Evolutionary conservation across 169 alveolate genomes (phyloP), one percentile per base, ranked within the genome.

Genomic region (Plasmodium billcollinsi): DNA sequence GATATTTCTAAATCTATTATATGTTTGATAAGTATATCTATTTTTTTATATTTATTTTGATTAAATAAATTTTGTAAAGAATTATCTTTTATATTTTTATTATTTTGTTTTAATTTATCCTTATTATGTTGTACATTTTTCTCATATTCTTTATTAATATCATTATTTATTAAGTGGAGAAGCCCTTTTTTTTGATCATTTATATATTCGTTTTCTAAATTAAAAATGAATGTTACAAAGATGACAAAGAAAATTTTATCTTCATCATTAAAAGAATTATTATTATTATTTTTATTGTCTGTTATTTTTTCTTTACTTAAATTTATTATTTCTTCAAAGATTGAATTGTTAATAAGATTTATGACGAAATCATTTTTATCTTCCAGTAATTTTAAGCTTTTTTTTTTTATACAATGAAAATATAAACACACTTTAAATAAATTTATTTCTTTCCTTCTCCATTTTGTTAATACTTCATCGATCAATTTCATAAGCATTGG

Each of bases 11-110:
- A 58, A 56, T 66, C 65, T 47, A 70, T 49, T 5, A 29, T 21
- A 45, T 45, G 67, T 80, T 80, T 80, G n/a, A 80, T 69, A 15
- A 80, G 72, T 29, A 67, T 29, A n/a, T 80, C 90, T 39, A 80
- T 39, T 26, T 80, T 69, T 56, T 80, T 65, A 50, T 67, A 80
- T 24, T 67, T 24, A 11, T 47, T 49, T 33, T 12, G 49, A 20
- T 33, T 54, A 54, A 12, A 11, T 20, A 6, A 14, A 49, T 20
- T 47, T 2, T 20, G 78, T 45, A 8, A 18, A 33, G 43, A 33
- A 33, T 33, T 33, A 33, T 33, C 7, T 33, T 3, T 33, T 62
- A 11, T 8, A 12, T 63, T 5, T 2, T 21, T 33, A 39, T 63
- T 62, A 20, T 52, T 45, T 29, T 9, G 21, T 24, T 58, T 33